A percentile compares a stretch with the other conserved stretches of the same genome.
Evolutionary conservation across 2,329 filamentous ascomycete genomes (phyloP).

Genomic region (Ascochyta koolunga): DNA sequence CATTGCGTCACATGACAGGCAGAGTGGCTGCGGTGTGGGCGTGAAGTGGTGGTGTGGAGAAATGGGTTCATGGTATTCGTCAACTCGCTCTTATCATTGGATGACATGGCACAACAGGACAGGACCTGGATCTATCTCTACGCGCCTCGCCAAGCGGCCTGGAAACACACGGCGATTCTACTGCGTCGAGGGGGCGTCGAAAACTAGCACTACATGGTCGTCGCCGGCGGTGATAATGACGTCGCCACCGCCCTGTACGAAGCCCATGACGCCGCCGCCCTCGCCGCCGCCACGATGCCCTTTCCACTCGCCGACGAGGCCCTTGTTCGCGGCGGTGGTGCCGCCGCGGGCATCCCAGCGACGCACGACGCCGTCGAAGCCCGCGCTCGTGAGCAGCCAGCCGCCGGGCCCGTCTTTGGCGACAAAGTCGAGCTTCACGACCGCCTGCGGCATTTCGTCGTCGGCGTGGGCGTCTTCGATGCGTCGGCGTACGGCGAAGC

Average conservation of each 20-base stretch:
- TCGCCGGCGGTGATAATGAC: constrained; percentile 89
- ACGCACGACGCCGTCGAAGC: constrained; percentile 89
- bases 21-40: too few species aligned
- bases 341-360: constrained; percentile 83
- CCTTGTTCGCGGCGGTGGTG: constrained; percentile 69
- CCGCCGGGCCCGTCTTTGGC: constrained; percentile 49
- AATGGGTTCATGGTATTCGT: too few species aligned
- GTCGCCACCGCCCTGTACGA: constrained; percentile 80
- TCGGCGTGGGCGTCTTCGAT: constrained; percentile 80
- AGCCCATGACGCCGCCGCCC: constrained; percentile 86
- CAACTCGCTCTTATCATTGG: too few species aligned
- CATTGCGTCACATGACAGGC: too few species aligned
- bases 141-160: too few species aligned
- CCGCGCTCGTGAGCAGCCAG: constrained; percentile 85
- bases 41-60: too few species aligned
- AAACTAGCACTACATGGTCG: constrained; percentile 58
- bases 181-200: constrained; percentile 28
- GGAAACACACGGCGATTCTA: background rate
- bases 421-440: constrained; percentile 93
- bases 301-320: constrained; percentile 84
- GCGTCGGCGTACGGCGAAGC: constrained; percentile 84
- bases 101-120: too few species aligned
- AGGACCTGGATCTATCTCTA: too few species aligned
- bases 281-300: constrained; percentile 86
- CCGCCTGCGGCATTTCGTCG: constrained; percentile 76